Evolutionary conservation across 2,329 filamentous ascomycete species (phyloP).

Genomic region (Diaporthe helianthi): DNA sequence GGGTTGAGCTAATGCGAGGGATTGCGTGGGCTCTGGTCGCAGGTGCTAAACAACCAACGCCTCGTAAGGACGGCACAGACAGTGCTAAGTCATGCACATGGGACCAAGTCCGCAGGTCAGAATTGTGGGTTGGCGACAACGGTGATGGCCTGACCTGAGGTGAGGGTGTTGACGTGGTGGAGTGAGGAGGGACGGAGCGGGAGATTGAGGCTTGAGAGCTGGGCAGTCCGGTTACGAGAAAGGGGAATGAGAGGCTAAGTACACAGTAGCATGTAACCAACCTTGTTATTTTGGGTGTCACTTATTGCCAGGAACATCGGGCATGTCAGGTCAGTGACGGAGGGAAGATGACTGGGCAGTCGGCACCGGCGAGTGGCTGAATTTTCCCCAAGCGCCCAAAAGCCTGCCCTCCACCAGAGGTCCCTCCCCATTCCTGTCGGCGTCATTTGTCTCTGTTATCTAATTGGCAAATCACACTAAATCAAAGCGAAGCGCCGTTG

Average conservation of each 20-base stretch:
- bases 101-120: neutral
- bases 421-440: constrained; percentile 16
- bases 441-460: constrained; percentile 18
- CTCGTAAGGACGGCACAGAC: constrained; percentile 5
- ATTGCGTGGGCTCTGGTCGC: constrained; percentile 6
- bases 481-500: constrained; percentile 19
- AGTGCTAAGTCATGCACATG: constrained; percentile 11
- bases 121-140: constrained; percentile 18
- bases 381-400: constrained; percentile 5
- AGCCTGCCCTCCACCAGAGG: constrained; percentile 5
- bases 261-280: constrained; percentile 24
- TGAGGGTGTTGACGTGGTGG: constrained; percentile 15
- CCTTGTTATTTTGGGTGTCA: constrained; percentile 22
- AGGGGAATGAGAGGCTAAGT: constrained; percentile 8
- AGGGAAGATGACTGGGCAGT: neutral
- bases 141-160: neutral
- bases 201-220: constrained; percentile 5
- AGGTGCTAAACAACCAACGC: constrained; percentile 3
- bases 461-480: constrained; percentile 13
- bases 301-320: neutral
- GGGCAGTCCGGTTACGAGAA: constrained; percentile 1
- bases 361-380: constrained; percentile 5
- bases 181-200: neutral
- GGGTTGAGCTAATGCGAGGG: constrained; percentile 7
- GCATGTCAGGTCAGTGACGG: neutral